Evolutionary conservation across 352 stramenopile genomes (phyloP), one percentile per base, ranked within the genome.

Genomic region (Globisporangium parvum): DNA sequence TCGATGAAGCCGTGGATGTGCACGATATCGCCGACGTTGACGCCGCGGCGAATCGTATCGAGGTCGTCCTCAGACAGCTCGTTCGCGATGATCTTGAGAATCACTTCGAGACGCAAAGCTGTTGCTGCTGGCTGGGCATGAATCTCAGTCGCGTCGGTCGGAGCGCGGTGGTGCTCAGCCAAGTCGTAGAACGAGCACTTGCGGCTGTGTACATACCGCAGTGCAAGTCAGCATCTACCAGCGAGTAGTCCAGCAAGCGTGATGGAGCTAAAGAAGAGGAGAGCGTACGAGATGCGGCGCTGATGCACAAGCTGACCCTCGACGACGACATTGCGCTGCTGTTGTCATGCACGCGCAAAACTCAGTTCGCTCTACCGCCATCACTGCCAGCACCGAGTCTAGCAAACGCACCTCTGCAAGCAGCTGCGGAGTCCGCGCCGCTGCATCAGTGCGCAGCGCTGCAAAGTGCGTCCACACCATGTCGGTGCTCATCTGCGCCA

Each of bases 151-250:
- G 20, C 41, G 12, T 47, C 41, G 31, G 31, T 37, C 12, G 31
- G 31, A 37, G 31, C 31, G 31, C 31, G 31, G 18, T 23, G 18
- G n/a, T 24, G 39, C 50, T 62, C 56, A 2, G 70, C 75, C 50
- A 93, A 58, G 61, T 93, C 83, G 41, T 78, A 89, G 70, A 93
- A 93, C 18, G 73, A 87, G 55, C 77, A 90, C 55, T 73, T 86
- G 15, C 78, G 75, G 23, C 81, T 89, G 20, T 2, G 18, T n/a
- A n/a, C 33, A 45, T 24, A 49, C 26, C 26, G 15, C 28, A 54
- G n/a, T n/a, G n/a, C n/a, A n/a, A n/a, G n/a, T n/a, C n/a, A n/a
- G 31, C 10, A 41, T 2, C 33, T 21, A 5, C 17, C 33, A 24
- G 6, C 17, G n/a, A 24, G n/a, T 15, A 54, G 3, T 0, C 17